Evolutionary conservation across 495 filamentous ascomycete species (phyloP).

Genomic region (Penicillium macrosclerotiorum): DNA sequence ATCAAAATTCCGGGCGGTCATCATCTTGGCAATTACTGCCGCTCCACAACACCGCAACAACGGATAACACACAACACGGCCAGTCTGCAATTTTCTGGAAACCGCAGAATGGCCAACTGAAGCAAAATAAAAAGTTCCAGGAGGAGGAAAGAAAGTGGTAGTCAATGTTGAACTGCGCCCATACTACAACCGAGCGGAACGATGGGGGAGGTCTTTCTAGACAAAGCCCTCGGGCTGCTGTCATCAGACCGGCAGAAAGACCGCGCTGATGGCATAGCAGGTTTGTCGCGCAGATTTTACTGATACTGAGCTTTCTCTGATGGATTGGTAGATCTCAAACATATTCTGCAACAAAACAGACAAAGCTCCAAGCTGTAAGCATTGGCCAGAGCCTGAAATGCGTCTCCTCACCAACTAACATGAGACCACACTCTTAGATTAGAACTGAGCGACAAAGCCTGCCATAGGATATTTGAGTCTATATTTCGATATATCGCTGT

Average conservation of each 20-base stretch:
- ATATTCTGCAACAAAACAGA: constrained; percentile 61
- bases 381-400: neutral
- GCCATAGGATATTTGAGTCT: constrained; percentile 76
- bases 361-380: constrained; percentile 56
- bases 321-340: constrained; percentile 51
- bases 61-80: too few relatives aligned
- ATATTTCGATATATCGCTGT: constrained; percentile 66
- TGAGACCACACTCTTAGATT: constrained; percentile 37
- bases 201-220: constrained; percentile 40
- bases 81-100: too few relatives aligned
- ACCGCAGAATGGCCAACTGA: constrained; percentile 2
- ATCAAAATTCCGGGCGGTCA: constrained; percentile 41
- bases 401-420: constrained; percentile 5
- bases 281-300: constrained; percentile 28
- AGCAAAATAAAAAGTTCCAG: neutral
- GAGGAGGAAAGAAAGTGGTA: neutral
- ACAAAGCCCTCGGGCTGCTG: constrained; percentile 40
- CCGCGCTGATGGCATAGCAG: constrained; percentile 50
- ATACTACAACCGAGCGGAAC: neutral
- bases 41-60: constrained; percentile 17
- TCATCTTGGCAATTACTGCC: constrained; percentile 16
- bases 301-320: constrained; percentile 10
- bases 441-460: constrained; percentile 67
- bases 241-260: constrained; percentile 55
- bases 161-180: neutral